Percentiles rank a stretch among this genome's conserved stretches.
Conservation (phyloP, 2,329 filamentous ascomycete species). For the Sordariomycetes sp. region DNA sequence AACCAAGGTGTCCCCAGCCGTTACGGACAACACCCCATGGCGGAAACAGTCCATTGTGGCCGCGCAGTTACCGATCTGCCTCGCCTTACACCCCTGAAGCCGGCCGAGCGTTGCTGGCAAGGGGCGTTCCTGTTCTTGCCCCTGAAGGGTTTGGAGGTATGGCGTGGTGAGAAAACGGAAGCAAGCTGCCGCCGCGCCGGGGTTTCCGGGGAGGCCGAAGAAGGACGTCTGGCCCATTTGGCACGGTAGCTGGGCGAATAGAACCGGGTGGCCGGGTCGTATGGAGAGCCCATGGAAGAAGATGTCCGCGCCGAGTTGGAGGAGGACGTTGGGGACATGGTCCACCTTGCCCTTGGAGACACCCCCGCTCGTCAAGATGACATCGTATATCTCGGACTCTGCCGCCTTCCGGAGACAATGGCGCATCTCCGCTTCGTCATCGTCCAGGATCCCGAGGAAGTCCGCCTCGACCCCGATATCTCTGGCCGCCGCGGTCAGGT, state of each 20-base stretch:
- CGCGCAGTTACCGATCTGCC: not conserved
- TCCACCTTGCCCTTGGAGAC: not conserved
- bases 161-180: not conserved
- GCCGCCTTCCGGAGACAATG: not conserved
- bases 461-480: not conserved
- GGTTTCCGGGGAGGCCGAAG: not conserved
- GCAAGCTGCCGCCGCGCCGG: not conserved
- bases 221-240: not conserved
- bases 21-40: not conserved
- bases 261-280: not conserved
- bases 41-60: not conserved
- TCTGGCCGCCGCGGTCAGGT: not conserved
- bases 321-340: not conserved
- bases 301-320: not conserved
- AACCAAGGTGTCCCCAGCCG: not conserved
- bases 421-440: not conserved
- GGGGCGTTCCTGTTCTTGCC: not conserved
- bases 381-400: not conserved
- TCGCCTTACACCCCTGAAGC: not conserved
- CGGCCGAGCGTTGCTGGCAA: not conserved
- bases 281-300: not conserved
- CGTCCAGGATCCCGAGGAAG: not conserved
- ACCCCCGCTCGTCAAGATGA: not conserved
- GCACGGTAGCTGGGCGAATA: not conserved
- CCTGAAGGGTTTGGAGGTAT: not conserved